Base-by-base conservation (phyloP, 2,329 filamentous ascomycete genomes). In the Fusarium subglutinans region DNA sequence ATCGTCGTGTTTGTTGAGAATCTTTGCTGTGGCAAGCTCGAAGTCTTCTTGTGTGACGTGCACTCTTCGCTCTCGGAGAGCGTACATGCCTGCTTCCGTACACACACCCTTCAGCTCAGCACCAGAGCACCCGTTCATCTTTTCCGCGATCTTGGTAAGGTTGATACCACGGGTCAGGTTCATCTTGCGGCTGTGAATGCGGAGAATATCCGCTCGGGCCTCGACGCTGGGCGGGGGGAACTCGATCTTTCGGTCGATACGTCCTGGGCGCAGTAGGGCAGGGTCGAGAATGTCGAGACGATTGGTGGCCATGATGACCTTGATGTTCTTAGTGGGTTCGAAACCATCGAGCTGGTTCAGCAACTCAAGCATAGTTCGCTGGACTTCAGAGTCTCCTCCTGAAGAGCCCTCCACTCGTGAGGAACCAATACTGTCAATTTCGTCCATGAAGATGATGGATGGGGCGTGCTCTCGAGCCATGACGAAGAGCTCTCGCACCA, bases 371-470 rank as follows among this genome's bases (percentile, higher is more conserved):
- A 99, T 99, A 54, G 96, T 99, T 80, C 96, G 92, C 86, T 99
- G 96, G 60, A 99, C 96, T 84, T 99, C 96, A 2, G 95, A 98
- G 82, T 99, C 96, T 80, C 96, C 96, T 60, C 95, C 95, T 26
- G 94, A 97, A 66, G 94, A 97, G 33, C 96, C 96, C 82, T 99
- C 96, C 61, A 99, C 96, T 84, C 96, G 94, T 69, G 95, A 98
- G 40, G 95, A 98, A 74, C 96, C 96, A 84, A 99, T 99, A 77
- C 94, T 97, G 87, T 99, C 96, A 84, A 99, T 98, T 85, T 99
- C 96, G 83, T 99, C 96, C 96, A 99, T 99, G 88, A 99, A 99
- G 84, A 99, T 99, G 85, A 99, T 99, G 76, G 94, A 97, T 28
- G 96, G 96, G 2, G 96, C 96, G 79, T 99, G 96, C 83, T 99